phyloP scores from a whole-genome alignment of 23 red algal species.

The Pyropia haitanensis region DNA sequence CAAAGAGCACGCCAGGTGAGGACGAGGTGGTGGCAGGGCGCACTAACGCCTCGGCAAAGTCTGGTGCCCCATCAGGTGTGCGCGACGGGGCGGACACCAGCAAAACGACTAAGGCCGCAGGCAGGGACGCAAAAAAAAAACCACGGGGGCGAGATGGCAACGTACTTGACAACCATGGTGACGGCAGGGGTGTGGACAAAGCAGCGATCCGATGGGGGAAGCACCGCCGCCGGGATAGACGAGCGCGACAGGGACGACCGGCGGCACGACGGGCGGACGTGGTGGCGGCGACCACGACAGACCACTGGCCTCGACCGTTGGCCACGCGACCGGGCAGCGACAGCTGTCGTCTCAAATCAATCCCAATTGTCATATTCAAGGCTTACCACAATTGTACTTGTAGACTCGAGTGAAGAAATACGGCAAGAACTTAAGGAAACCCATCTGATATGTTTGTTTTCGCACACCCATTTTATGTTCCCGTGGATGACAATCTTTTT shows the following conservation, averaged over 20 bases:
- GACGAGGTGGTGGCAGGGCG: too few species aligned
- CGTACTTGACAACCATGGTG: slow-evolving; percentile 57
- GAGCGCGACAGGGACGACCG: background rate
- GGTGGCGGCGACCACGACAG: background rate
- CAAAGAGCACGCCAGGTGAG: too few species aligned
- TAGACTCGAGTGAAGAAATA: too few species aligned
- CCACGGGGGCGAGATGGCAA: background rate
- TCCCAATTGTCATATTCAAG: too few species aligned
- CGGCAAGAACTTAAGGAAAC: too few species aligned
- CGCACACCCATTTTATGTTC: too few species aligned
- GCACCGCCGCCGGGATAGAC: background rate
- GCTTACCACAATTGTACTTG: too few species aligned
- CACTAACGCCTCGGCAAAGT: too few species aligned
- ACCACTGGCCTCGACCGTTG: background rate
- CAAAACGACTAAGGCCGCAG: background rate
- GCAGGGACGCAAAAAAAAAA: background rate
- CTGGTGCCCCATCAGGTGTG: too few species aligned
- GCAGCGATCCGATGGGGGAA: background rate
- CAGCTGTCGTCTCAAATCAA: background rate
- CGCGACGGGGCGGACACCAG: background rate
- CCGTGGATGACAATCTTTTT: too few species aligned
- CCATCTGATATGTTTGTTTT: too few species aligned
- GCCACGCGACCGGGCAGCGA: background rate
- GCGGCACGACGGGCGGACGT: background rate
- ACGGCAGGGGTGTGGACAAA: too few species aligned